Evolutionary conservation across 2,329 filamentous ascomycete genomes (phyloP).

Genomic region (Microsporum ferrugineum): DNA sequence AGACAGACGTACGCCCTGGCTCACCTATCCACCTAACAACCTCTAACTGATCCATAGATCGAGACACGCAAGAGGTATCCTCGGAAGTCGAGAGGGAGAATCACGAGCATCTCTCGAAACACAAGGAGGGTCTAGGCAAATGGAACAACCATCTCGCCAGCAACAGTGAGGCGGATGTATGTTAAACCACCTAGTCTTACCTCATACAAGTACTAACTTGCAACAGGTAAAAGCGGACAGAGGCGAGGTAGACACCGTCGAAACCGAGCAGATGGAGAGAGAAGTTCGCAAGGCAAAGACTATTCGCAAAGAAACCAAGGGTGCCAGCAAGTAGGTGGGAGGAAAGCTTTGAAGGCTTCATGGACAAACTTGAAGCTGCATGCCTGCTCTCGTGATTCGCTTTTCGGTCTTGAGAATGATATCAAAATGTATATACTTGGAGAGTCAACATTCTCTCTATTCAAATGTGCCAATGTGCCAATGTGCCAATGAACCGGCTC

Average conservation of each 20-base stretch:
- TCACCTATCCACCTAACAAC: not conserved
- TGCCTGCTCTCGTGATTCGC: not conserved
- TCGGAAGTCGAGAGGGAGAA: slow-evolving; percentile 1
- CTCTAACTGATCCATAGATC: not conserved
- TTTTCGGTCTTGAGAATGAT: not conserved
- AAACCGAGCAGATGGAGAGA: not conserved
- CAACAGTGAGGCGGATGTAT: slow-evolving; percentile 4
- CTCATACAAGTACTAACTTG: not conserved
- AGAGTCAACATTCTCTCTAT: not conserved
- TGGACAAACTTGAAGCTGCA: too few relatives aligned
- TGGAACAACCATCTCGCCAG: slow-evolving; percentile 1
- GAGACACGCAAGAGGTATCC: not conserved
- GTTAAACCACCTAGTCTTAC: not conserved
- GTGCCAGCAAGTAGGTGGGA: not conserved
- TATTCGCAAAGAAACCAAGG: not conserved
- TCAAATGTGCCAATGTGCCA: not conserved
- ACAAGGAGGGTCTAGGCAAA: not conserved
- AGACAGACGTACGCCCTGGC: not conserved
- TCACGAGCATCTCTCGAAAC: not conserved
- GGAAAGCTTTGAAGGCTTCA: too few relatives aligned
- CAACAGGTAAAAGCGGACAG: slow-evolving; percentile 5
- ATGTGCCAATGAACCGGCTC: too few relatives aligned
- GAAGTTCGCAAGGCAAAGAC: not conserved
- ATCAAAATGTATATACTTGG: not conserved
- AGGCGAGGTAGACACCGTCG: not conserved